Evolutionary conservation across 2,329 filamentous ascomycete species (phyloP), one percentile per base, ranked within the genome.

Genomic region (Shiraia bambusicola): DNA sequence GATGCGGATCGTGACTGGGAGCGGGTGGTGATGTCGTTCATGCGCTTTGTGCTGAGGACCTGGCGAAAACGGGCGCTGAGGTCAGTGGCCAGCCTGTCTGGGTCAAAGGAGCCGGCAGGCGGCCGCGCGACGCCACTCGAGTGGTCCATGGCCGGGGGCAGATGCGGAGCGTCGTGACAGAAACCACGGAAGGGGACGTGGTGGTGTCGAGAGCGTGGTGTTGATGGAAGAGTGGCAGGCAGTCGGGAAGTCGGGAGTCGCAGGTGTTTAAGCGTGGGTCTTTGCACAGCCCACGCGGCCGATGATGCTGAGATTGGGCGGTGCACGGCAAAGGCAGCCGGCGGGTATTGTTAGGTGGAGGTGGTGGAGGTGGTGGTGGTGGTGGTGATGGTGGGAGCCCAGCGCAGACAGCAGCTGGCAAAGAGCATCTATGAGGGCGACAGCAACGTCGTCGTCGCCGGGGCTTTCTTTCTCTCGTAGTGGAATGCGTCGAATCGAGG

Each of bases 1-100:
- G 84, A 85, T 36, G 76, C 74, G 25, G 81, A 77, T 48, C 78
- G 76, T 25, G 83, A 82, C 40, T 77, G 74, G 27, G 75, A 73
- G 54, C 83, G 80, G 28, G 49, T 54, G 58, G 86, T 83, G 56
- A 96, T 77, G 51, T 91, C 87, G 66, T 88, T 91, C 76, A 95
- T 83, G 68, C 90, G 82, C 75, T 88, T 91, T 43, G 87, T 89
- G 67, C 88, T 86, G 63, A 97, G 78, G 47, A 95, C 75, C 52
- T 90, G 86, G 66, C 95, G 88, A 69, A 96, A 96, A 63, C 89
- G 86, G 59, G 86, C 75, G 37, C 87, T 85, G 59, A 97, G 75
- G 45, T 90, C 87, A 59, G 82, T 79, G 17, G 90, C 88, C 83
- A 67, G 55, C 43, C 51, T 42, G 55, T 65, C 63, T 36, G 54